phyloP scores from a whole-genome alignment of 1,284 basidiomycete species.

The Cutaneotrichosporon daszewskae region DNA sequence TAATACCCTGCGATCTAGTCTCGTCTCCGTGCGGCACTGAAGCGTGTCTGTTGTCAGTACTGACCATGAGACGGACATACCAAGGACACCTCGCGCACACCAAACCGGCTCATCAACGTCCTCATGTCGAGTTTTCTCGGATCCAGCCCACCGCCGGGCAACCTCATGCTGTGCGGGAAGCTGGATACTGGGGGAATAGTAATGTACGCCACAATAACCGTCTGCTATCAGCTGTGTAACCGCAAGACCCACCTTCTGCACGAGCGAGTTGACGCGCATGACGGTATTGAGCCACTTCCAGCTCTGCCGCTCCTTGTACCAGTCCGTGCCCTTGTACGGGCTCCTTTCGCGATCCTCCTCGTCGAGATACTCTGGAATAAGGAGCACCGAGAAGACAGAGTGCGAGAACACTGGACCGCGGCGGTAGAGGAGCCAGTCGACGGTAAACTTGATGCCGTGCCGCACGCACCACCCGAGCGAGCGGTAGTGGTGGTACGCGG shows the following conservation, averaged over 20 bases:
- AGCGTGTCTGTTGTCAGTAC: slow-evolving; percentile 27
- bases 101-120: slow-evolving; percentile 61
- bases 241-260: slow-evolving; percentile 69
- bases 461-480: slow-evolving; percentile 98
- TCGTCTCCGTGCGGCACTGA: slow-evolving; percentile 37
- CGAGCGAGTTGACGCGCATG: slow-evolving; percentile 93
- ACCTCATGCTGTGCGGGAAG: slow-evolving; percentile 45
- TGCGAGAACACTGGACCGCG: slow-evolving; percentile 91
- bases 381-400: slow-evolving; percentile 75
- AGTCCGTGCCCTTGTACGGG: slow-evolving; percentile 50
- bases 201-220: slow-evolving; percentile 64
- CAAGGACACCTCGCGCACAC: slow-evolving; percentile 77
- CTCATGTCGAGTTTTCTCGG: slow-evolving; percentile 54
- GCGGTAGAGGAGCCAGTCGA: slow-evolving; percentile 90
- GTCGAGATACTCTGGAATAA: slow-evolving; percentile 85
- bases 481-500: slow-evolving; percentile 89
- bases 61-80: slow-evolving; percentile 18
- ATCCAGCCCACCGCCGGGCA: slow-evolving; percentile 51
- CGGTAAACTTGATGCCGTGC: slow-evolving; percentile 94
- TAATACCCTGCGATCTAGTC: slow-evolving; percentile 25
- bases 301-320: slow-evolving; percentile 64
- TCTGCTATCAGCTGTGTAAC: slow-evolving; percentile 54
- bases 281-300: slow-evolving; percentile 98
- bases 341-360: slow-evolving; percentile 61
- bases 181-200: slow-evolving; percentile 71